Evolutionary conservation across 1,284 basidiomycete species (phyloP).

Genomic region (Ustilago tritici): DNA sequence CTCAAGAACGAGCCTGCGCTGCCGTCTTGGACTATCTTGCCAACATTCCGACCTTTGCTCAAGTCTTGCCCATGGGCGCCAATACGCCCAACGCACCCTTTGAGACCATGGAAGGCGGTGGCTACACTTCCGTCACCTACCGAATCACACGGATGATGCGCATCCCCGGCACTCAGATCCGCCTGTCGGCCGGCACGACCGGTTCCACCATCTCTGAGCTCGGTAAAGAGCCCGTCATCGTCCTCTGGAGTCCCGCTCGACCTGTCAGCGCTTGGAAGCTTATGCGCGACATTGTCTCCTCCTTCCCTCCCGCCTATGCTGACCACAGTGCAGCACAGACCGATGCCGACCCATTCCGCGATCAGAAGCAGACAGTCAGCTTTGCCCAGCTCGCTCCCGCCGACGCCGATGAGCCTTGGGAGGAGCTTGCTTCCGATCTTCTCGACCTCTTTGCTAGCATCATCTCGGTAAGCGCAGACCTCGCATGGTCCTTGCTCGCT

Average conservation of each 20-base stretch:
- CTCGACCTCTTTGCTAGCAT: conserved; percentile 83
- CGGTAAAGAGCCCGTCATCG: conserved; percentile 77
- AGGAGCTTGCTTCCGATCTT: conserved; percentile 78
- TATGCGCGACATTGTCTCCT: conserved; percentile 80
- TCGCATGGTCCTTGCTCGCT: conserved; percentile 78
- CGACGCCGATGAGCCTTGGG: conserved; percentile 35
- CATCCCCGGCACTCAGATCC: conserved; percentile 79
- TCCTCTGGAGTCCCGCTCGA: conserved; percentile 83
- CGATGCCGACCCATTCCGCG: conserved; percentile 41
- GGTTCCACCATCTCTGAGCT: conserved; percentile 78
- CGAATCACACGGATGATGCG: conserved; percentile 77
- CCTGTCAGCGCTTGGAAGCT: conserved; percentile 81
- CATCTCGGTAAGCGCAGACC: conserved; percentile 77
- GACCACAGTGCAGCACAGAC: not conserved
- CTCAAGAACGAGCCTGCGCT: conserved; percentile 72
- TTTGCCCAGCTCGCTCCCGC: conserved; percentile 47
- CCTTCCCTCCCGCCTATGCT: conserved; percentile 71
- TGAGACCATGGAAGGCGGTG: conserved; percentile 77
- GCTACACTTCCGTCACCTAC: conserved; percentile 76
- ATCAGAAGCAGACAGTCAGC: conserved; percentile 42
- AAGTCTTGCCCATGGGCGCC: conserved; percentile 75
- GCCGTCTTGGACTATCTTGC: conserved; percentile 81
- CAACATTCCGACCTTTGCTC: conserved; percentile 80
- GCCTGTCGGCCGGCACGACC: conserved; percentile 76
- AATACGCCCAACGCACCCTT: conserved; percentile 76